Evolutionary conservation across 768 basidiomycete genomes (phyloP), one percentile per base, ranked within the genome.

Genomic region (Mycena rebaudengoi): DNA sequence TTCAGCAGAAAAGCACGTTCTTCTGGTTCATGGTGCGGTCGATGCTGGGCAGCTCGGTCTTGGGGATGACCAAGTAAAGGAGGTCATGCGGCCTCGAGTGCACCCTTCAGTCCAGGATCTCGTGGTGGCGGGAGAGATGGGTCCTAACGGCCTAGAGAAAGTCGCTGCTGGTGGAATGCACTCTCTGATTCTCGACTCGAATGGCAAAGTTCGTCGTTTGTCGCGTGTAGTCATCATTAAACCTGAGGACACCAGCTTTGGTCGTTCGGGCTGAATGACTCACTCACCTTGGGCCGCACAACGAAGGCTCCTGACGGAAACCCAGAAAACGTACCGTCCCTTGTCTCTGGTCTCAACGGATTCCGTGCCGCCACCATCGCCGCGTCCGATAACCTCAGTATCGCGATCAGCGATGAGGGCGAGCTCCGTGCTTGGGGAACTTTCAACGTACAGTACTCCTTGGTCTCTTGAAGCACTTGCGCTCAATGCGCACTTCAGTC

Each of bases 111-210:
- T 68, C 32, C 37, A 55, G 6, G 21, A 65, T 12, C 52, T 28
- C 2, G 50, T 61, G 5, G 55, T 16, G 11, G 32, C 21, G 12
- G 52, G 33, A 10, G 29, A 3, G 7, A 33, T 65, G 48, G 63
- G 63, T 3, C 49, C 40, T 7, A 43, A 18, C 29, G 66, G 66
- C 2, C 29, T 68, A 4, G 56, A 68, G 51, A 41, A 30, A n/a
- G 32, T 67, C 18, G 66, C 59, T 0, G 57, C 66, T 7, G 66
- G 66, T 45, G 66, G 66, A 18, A 68, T 68, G 66, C 66, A 68
- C 46, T 60, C 66, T 18, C 54, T 68, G 8, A 33, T 68, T 8
- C 30, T 64, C 26, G 66, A 68, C 23, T 51, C 51, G 14, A 58
- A 68, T n/a, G 66, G 66, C 13, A 52, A 64, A 35, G 66, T 60